Conservation (phyloP, 768 basidiomycete genomes). For the Tulasnella sp. region DNA sequence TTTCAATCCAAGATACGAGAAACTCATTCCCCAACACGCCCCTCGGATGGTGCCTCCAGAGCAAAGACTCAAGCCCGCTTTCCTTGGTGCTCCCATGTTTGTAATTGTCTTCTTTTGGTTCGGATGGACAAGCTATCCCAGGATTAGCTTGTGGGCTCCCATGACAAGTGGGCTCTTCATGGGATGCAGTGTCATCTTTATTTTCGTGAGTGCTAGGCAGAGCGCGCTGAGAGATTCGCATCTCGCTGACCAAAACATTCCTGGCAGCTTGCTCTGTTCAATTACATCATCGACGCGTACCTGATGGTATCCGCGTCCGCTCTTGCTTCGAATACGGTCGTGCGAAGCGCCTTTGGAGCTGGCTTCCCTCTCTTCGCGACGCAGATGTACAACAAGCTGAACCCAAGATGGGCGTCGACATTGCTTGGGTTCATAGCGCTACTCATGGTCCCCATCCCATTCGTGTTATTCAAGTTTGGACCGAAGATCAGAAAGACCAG, state of each 20-base stretch:
- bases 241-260: not conserved
- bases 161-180: conserved; percentile 31
- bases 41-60: conserved; percentile 32
- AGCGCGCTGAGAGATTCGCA: not conserved
- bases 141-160: conserved; percentile 16
- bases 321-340: conserved; percentile 32
- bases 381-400: conserved; percentile 40
- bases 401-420: conserved; percentile 40
- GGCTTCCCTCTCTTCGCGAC: conserved; percentile 34
- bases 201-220: conserved; percentile 25
- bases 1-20: conserved; percentile 32
- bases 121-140: conserved; percentile 30
- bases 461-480: conserved; percentile 29
- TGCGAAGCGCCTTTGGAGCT: conserved; percentile 31
- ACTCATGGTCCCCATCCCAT: conserved; percentile 34
- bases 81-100: conserved; percentile 28
- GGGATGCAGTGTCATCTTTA: conserved; percentile 29
- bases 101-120: conserved; percentile 32
- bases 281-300: conserved; percentile 28
- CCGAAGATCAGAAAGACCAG: conserved; percentile 12
- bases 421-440: conserved; percentile 38
- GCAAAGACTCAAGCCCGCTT: conserved; percentile 30
- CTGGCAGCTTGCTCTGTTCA: conserved; percentile 18
- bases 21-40: conserved; percentile 14
- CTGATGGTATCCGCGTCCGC: conserved; percentile 32